phyloP scores from a whole-genome alignment of 495 filamentous ascomycete species.

The Tricharina praecox region DNA sequence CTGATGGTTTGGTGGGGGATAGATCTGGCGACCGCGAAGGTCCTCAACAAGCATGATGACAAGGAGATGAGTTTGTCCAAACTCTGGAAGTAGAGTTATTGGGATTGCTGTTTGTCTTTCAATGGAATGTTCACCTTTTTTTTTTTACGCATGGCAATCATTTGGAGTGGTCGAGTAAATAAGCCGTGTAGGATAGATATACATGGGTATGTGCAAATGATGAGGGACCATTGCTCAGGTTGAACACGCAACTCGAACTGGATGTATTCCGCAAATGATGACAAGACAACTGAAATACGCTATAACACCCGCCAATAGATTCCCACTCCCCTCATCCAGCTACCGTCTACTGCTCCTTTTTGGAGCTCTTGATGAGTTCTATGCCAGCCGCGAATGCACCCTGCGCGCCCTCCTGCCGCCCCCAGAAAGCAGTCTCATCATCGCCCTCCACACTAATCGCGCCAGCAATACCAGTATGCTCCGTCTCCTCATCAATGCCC shows the following conservation, averaged over 20 bases:
- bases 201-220: too few species aligned
- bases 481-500: constrained; percentile 28
- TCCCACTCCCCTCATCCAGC: too few species aligned
- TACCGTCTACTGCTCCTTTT: constrained; percentile 41
- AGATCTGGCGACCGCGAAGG: constrained; percentile 91
- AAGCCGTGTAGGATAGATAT: too few species aligned
- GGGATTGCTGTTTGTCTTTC: too few species aligned
- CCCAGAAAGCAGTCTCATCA: constrained; percentile 46
- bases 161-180: too few species aligned
- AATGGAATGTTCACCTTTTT: background rate
- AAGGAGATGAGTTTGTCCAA: constrained; percentile 84
- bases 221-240: too few species aligned
- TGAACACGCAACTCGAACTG: too few species aligned
- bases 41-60: constrained; percentile 98
- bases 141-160: too few species aligned
- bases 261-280: too few species aligned
- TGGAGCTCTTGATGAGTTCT: constrained; percentile 31
- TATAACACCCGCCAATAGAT: too few species aligned
- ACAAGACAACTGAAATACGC: too few species aligned
- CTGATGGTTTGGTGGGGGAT: constrained; percentile 1
- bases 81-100: constrained; percentile 91
- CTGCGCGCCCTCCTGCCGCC: constrained; percentile 42
- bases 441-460: constrained; percentile 30
- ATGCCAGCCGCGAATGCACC: constrained; percentile 45
- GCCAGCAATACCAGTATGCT: constrained; percentile 15